Conservation (phyloP, 2,329 filamentous ascomycete genomes). For the Cordyceps cateniannulata region DNA sequence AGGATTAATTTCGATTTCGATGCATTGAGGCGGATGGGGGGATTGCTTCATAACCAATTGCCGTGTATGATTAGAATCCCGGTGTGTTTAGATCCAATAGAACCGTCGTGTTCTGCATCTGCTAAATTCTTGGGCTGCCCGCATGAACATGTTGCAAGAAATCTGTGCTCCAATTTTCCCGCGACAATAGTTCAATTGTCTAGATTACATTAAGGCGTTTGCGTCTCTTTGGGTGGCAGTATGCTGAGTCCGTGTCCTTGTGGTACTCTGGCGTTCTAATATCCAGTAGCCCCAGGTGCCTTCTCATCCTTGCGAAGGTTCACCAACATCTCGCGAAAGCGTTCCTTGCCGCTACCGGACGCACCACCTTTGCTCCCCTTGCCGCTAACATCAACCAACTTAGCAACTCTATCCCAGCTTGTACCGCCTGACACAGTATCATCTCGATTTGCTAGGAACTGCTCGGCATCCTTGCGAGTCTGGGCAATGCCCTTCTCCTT, state of each 20-base stretch:
- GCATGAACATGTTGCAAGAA: background rate
- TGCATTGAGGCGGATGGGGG: background rate
- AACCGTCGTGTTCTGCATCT: background rate
- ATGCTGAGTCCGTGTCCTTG: too few relatives aligned
- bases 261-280: constrained; percentile 29
- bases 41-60: background rate
- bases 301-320: constrained; percentile 92
- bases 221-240: background rate
- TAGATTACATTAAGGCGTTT: constrained; percentile 16
- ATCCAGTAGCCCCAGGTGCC: constrained; percentile 59
- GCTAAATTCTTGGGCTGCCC: background rate
- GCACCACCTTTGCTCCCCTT: constrained; percentile 85
- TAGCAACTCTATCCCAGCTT: constrained; percentile 97
- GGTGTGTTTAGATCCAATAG: background rate
- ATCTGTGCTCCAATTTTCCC: background rate
- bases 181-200: constrained; percentile 3
- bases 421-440: constrained; percentile 93
- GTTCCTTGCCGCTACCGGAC: constrained; percentile 87
- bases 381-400: constrained; percentile 93
- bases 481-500: constrained; percentile 89
- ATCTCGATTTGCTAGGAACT: constrained; percentile 82
- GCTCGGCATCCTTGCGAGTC: constrained; percentile 84
- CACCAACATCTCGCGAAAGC: constrained; percentile 84
- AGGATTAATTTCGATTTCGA: constrained; percentile 33
- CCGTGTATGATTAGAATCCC: constrained; percentile 6